Evolutionary conservation across 495 filamentous ascomycete genomes (phyloP), one percentile per base, ranked within the genome.

Genomic region (Penicillium steckii): DNA sequence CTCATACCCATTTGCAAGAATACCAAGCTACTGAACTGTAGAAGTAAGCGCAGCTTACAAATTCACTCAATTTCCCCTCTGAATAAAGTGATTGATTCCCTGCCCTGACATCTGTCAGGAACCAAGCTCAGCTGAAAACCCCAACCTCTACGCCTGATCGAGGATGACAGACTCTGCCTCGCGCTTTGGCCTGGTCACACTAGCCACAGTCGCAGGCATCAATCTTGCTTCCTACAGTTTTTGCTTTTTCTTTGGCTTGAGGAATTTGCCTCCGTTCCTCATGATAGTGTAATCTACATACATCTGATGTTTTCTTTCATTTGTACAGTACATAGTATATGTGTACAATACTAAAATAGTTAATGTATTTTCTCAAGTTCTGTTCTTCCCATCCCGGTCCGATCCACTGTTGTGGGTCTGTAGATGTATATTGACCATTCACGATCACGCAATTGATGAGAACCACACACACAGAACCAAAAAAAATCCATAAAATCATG

Each of bases 81-180:
- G n/a, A n/a, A n/a, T n/a, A n/a, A n/a, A n/a, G n/a, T n/a, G 38
- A 57, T 27, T 53, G 42, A 47, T 50, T 45, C n/a, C 45, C 46
- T 50, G 21, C 8, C 13, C 38, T 41, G 38, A 23, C 38, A 41
- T 42, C 30, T 32, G 40, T 35, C 17, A 25, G 53, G 15, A 13
- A 46, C 49, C 57, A 46, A 57, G 45, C 41, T 44, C 56, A 53
- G 59, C 52, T 56, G 59, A 50, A 37, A 35, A 21, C 24, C 40
- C 13, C 10, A 52, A 53, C 41, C 41, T 46, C 49, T 40, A 37
- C 22, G 12, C 53, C 41, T 27, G n/a, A 55, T 38, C 21, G 5
- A 32, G 33, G 38, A 47, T 52, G 27, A 51, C 40, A 41, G 24
- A 26, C n/a, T 60, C 53, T 53, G 60, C 60, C 60, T 63, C 57